A percentile compares a stretch with the other conserved stretches of the same genome.
Conservation (phyloP, 345 rosid genomes). For the Moringa oleifera region DNA sequence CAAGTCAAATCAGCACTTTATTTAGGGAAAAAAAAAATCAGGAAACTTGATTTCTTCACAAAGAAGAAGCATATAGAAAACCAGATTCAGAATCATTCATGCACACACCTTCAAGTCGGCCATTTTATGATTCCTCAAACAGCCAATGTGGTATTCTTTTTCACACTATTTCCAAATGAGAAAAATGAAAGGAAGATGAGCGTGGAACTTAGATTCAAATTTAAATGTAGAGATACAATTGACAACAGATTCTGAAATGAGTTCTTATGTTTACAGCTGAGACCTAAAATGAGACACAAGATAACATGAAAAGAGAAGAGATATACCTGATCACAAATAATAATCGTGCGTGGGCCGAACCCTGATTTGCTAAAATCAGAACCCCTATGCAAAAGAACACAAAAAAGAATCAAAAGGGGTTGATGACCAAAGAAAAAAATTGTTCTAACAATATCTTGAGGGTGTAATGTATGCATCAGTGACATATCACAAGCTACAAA, state of each 20-base stretch:
- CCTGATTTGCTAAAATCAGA: slow-evolving; percentile 88
- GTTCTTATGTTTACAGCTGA: slow-evolving; percentile 6
- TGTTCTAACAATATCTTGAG: background rate
- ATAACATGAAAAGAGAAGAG: slow-evolving; percentile 6
- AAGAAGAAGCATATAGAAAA: slow-evolving; percentile 2
- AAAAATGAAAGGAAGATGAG: background rate
- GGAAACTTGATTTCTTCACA: slow-evolving; percentile 9
- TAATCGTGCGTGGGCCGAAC: slow-evolving; percentile 91
- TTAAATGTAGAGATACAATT: background rate
- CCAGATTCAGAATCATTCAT: slow-evolving; percentile 9
- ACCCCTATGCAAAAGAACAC: slow-evolving; percentile 36
- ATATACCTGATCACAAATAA: slow-evolving; percentile 95
- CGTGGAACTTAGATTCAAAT: background rate
- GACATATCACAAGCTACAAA: too few species aligned
- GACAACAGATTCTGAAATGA: background rate
- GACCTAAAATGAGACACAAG: background rate
- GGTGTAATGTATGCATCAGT: too few species aligned
- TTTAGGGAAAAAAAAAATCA: slow-evolving; percentile 1
- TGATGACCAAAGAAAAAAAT: too few species aligned
- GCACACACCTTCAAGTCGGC: slow-evolving; percentile 70
- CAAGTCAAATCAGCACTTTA: slow-evolving; percentile 16
- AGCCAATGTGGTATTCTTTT: slow-evolving; percentile 83
- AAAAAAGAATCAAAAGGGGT: background rate
- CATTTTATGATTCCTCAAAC: slow-evolving; percentile 76
- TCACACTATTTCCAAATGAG: slow-evolving; percentile 58